These are phyloP conservation scores for Hypomyces perniciosus DNA, from an alignment of 2,329 filamentous ascomycete species.

Conservation along the genomic window DNA sequence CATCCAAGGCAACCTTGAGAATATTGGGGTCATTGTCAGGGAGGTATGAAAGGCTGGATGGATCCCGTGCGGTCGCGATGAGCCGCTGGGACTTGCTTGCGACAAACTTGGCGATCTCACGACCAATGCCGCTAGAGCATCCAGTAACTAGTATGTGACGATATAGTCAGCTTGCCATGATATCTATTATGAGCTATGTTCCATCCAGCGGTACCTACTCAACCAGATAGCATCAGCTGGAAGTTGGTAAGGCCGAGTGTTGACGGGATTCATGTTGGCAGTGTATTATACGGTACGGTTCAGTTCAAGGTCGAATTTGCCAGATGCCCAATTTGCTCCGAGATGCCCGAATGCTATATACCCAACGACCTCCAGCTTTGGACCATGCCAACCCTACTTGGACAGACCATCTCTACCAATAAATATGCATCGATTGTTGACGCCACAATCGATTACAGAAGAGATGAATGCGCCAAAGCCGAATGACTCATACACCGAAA, in stretches of 20 bases:
- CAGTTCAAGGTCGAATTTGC: background rate
- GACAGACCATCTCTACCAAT: background rate
- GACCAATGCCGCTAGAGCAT: conserved; percentile 44
- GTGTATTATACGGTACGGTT: background rate
- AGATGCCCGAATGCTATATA: background rate
- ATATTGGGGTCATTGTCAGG: conserved; percentile 29
- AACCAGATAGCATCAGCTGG: conserved; percentile 35
- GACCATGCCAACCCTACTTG: too few species aligned
- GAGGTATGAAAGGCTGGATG: conserved; percentile 34
- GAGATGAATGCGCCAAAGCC: background rate
- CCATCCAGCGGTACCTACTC: conserved; percentile 21
- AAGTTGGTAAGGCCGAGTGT: conserved; percentile 26
- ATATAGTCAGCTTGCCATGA: conserved; percentile 5
- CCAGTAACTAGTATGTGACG: conserved; percentile 35
- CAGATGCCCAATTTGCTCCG: background rate
- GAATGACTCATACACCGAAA: background rate
- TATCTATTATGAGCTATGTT: background rate
- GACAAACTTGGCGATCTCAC: conserved; percentile 32
- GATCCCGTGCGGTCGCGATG: conserved; percentile 44
- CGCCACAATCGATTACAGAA: background rate
- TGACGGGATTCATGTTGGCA: conserved; percentile 24
- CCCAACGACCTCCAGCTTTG: background rate
- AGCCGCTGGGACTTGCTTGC: conserved; percentile 35
- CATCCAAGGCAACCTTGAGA: conserved; percentile 42
- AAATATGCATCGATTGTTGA: background rate